Evolutionary conservation across 75 land plant genomes (phyloP).

Genomic region (Adiantum capillusveneris): DNA sequence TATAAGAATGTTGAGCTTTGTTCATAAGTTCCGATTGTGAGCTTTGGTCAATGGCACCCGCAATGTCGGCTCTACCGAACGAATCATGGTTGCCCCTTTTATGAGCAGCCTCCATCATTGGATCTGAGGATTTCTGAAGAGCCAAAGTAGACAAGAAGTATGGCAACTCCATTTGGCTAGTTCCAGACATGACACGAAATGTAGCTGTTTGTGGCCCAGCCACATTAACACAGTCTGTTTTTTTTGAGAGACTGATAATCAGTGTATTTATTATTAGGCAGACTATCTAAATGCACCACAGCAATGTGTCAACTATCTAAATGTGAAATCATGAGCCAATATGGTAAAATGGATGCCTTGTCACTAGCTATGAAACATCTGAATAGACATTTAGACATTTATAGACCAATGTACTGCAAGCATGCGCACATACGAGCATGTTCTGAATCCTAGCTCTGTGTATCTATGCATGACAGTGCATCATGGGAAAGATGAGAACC

Average conservation of each 20-base stretch:
- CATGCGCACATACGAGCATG: too few species aligned
- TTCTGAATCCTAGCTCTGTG: too few species aligned
- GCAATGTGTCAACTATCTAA: too few species aligned
- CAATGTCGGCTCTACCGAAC: neutral
- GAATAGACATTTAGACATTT: too few species aligned
- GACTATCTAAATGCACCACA: too few species aligned
- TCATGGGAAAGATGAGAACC: too few species aligned
- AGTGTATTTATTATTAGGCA: too few species aligned
- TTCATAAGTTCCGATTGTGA: neutral
- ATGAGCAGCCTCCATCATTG: neutral
- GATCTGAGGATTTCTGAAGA: neutral
- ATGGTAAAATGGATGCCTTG: too few species aligned
- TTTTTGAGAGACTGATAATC: conserved; percentile 1
- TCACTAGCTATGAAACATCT: too few species aligned
- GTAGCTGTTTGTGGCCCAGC: conserved; percentile 51
- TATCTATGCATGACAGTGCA: too few species aligned
- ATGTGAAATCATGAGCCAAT: too few species aligned
- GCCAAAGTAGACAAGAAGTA: neutral
- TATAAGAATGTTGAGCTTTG: conserved; percentile 14
- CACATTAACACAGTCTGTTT: conserved; percentile 23
- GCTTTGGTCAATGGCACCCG: neutral
- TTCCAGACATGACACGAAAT: conserved; percentile 38
- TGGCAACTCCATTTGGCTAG: neutral
- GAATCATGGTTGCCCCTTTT: neutral
- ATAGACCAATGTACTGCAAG: too few species aligned